phyloP scores from a whole-genome alignment of 768 basidiomycete species.

The Hygrophoropsis aurantiaca region DNA sequence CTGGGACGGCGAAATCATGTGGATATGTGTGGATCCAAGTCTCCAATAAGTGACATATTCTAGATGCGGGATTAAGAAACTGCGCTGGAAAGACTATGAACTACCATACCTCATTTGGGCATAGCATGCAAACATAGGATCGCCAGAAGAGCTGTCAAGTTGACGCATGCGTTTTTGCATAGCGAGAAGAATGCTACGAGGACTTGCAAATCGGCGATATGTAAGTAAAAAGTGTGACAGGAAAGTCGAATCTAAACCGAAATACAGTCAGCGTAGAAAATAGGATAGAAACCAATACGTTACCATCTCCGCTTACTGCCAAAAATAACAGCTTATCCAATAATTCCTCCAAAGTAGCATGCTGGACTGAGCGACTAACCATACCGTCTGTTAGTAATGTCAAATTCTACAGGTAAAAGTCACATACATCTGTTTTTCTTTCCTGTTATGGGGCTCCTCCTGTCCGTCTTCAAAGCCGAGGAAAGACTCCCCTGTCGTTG shows the following conservation, averaged over 20 bases:
- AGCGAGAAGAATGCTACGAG: conserved; percentile 75
- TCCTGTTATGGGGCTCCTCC: conserved; percentile 21
- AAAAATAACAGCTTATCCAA: conserved; percentile 82
- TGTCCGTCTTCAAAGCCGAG: conserved; percentile 23
- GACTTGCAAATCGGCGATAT: conserved; percentile 79
- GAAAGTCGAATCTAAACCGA: conserved; percentile 64
- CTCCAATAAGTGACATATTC: conserved; percentile 78
- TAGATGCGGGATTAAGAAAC: conserved; percentile 26
- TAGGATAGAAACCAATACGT: conserved; percentile 9
- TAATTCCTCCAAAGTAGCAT: conserved; percentile 75
- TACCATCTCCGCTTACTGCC: conserved; percentile 83
- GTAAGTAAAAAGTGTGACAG: conserved; percentile 81
- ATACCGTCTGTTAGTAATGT: conserved; percentile 8
- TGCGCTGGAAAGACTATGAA: not conserved
- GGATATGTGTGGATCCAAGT: conserved; percentile 77
- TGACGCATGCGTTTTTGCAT: conserved; percentile 88
- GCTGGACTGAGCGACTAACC: conserved; percentile 58
- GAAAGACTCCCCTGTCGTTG: conserved; percentile 9
- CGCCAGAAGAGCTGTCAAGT: conserved; percentile 67
- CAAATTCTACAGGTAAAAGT: not conserved
- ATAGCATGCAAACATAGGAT: conserved; percentile 85
- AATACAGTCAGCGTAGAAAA: conserved; percentile 4
- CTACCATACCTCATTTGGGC: conserved; percentile 77
- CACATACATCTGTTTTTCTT: conserved; percentile 56
- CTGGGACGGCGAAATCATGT: conserved; percentile 76